Conservation (phyloP, 1,284 basidiomycete genomes). For the Fomitopsis schrenkii region DNA sequence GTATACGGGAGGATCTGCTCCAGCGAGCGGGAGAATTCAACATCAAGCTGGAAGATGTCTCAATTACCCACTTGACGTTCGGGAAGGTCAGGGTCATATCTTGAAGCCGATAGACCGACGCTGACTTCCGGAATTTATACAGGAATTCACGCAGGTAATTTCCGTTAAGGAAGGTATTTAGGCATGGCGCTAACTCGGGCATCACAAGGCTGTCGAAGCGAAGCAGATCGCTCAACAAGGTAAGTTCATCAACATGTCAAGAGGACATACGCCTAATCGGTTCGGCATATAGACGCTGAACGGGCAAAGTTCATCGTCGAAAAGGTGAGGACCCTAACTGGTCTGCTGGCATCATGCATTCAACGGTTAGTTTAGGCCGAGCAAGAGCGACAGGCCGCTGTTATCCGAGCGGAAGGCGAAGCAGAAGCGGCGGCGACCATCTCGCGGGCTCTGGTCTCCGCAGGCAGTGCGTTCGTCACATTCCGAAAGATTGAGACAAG, state of each 20-base stretch:
- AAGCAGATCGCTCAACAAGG: conserved; percentile 97
- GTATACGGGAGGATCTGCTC: conserved; percentile 90
- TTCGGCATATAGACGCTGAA: conserved; percentile 77
- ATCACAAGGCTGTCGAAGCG: conserved; percentile 84
- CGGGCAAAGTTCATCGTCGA: conserved; percentile 99
- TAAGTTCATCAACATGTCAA: conserved; percentile 26
- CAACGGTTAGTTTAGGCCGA: conserved; percentile 62
- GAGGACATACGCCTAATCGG: neutral
- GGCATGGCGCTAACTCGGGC: neutral
- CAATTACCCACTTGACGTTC: conserved; percentile 86
- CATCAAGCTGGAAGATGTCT: conserved; percentile 95
- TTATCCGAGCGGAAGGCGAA: conserved; percentile 98
- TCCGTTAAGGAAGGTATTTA: neutral
- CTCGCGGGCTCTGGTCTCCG: conserved; percentile 88
- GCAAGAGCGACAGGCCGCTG: conserved; percentile 97
- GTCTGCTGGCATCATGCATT: neutral
- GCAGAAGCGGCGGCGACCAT: conserved; percentile 96
- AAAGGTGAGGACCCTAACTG: conserved; percentile 51
- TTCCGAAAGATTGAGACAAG: conserved; percentile 97
- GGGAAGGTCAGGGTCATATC: conserved; percentile 54
- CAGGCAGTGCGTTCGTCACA: conserved; percentile 93
- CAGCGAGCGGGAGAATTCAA: conserved; percentile 96
- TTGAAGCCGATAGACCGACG: neutral
- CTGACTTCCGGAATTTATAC: conserved; percentile 23
- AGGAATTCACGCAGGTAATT: conserved; percentile 77